These are phyloP conservation scores for Aureobasidium uvarum DNA, from an alignment of 2,329 filamentous ascomycete species.

Conservation along the genomic window DNA sequence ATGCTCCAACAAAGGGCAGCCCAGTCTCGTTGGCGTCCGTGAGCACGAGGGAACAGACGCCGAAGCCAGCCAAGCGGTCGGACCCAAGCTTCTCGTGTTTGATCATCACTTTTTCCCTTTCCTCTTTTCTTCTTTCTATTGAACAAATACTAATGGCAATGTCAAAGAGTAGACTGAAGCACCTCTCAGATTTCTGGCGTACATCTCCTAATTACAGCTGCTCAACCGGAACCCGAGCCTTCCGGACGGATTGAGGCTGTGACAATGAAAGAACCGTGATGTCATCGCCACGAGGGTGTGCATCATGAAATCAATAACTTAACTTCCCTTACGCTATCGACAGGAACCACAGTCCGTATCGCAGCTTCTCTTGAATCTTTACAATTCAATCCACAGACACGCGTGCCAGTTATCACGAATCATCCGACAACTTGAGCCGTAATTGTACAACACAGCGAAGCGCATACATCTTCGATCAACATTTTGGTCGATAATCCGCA, in stretches of 20 bases:
- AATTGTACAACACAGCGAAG: no score
- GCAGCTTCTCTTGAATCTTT: not conserved
- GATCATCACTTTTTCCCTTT: not conserved
- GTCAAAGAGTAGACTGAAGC: not conserved
- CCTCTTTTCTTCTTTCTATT: not conserved
- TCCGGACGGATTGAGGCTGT: conserved; percentile 17
- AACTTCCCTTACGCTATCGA: not conserved
- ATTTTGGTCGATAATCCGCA: not conserved
- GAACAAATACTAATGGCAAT: not conserved
- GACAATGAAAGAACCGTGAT: conserved; percentile 7
- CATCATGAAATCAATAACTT: conserved; percentile 14
- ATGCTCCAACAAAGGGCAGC: not conserved
- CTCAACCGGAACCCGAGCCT: not conserved
- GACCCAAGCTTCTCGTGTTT: not conserved
- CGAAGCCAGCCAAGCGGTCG: not conserved
- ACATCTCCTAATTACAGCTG: no score
- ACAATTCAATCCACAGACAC: not conserved
- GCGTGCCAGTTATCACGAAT: not conserved
- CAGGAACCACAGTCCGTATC: not conserved
- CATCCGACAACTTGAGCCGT: not conserved
- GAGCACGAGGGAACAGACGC: not conserved
- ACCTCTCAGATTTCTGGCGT: not conserved
- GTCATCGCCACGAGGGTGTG: conserved; percentile 24
- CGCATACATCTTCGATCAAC: not conserved
- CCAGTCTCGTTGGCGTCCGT: not conserved